Percentiles rank a stretch among this genome's conserved stretches.
Conservation (phyloP, 2,329 filamentous ascomycete genomes). For the Polychaeton citri region DNA sequence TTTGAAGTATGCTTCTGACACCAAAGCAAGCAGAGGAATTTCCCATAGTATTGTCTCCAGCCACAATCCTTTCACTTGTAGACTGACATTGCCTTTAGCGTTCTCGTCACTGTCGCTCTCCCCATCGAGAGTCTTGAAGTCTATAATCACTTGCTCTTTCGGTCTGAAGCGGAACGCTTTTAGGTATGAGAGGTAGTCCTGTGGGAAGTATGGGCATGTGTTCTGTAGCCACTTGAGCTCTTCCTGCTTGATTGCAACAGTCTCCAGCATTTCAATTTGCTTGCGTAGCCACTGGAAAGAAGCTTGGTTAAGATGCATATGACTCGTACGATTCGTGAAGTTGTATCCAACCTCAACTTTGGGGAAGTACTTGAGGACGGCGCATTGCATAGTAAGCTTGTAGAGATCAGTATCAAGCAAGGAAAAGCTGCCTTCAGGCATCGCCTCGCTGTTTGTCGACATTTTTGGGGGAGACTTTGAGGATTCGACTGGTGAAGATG, state of each 20-base stretch:
- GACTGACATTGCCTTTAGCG: constrained; percentile 55
- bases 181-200: constrained; percentile 69
- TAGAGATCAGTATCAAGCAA: constrained; percentile 57
- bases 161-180: constrained; percentile 70
- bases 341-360: constrained; percentile 72
- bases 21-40: constrained; percentile 81
- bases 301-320: constrained; percentile 75
- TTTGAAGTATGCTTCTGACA: constrained; percentile 94
- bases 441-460: constrained; percentile 1
- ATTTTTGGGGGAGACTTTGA: no score
- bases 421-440: constrained; percentile 29
- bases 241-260: constrained; percentile 64
- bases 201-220: constrained; percentile 67
- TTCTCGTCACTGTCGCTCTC: constrained; percentile 41
- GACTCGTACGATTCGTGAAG: constrained; percentile 88
- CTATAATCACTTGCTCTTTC: constrained; percentile 61
- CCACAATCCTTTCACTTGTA: constrained; percentile 73
- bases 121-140: constrained; percentile 48
- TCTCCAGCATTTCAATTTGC: constrained; percentile 73
- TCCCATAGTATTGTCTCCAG: constrained; percentile 95
- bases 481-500: no score
- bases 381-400: constrained; percentile 98
- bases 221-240: constrained; percentile 68
- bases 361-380: constrained; percentile 83
- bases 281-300: constrained; percentile 76